Conservation (phyloP, 1,139 yeast species). For the Hyphopichia burtonii region DNA sequence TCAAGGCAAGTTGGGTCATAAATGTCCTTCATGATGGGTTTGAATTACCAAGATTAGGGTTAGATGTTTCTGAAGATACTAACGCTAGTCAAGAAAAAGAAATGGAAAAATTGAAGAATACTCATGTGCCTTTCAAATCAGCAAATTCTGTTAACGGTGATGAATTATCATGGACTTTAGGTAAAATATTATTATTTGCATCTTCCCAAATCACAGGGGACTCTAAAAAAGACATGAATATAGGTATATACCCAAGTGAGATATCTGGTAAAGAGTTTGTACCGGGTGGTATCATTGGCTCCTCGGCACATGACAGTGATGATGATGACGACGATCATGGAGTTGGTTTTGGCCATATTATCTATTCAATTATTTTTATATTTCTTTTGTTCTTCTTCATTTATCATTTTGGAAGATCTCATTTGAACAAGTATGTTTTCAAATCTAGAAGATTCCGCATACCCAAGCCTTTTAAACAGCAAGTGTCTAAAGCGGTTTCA, state of each 20-base stretch:
- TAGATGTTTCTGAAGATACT: slow-evolving; percentile 36
- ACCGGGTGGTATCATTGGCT: slow-evolving; percentile 23
- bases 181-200: slow-evolving; percentile 59
- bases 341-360: slow-evolving; percentile 6
- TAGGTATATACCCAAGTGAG: slow-evolving; percentile 57
- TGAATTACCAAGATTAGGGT: slow-evolving; percentile 62
- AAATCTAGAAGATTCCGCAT: slow-evolving; percentile 15
- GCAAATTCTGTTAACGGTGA: slow-evolving; percentile 58
- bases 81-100: slow-evolving; percentile 17
- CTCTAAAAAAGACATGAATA: slow-evolving; percentile 20
- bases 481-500: slow-evolving; percentile 6
- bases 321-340: slow-evolving; percentile 19
- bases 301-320: slow-evolving; percentile 15
- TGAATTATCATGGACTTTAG: slow-evolving; percentile 69
- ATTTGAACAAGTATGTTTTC: slow-evolving; percentile 13
- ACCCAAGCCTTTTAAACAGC: slow-evolving; percentile 13
- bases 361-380: slow-evolving; percentile 17
- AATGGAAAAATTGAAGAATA: slow-evolving; percentile 25
- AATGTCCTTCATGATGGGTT: slow-evolving; percentile 79
- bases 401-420: slow-evolving; percentile 16
- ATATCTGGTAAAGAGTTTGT: slow-evolving; percentile 43
- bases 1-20: slow-evolving; percentile 81
- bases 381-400: slow-evolving; percentile 17
- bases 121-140: slow-evolving; percentile 58
- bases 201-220: slow-evolving; percentile 45